phyloP scores from a whole-genome alignment of 495 filamentous ascomycete species.

The Neurospora cerealis region DNA sequence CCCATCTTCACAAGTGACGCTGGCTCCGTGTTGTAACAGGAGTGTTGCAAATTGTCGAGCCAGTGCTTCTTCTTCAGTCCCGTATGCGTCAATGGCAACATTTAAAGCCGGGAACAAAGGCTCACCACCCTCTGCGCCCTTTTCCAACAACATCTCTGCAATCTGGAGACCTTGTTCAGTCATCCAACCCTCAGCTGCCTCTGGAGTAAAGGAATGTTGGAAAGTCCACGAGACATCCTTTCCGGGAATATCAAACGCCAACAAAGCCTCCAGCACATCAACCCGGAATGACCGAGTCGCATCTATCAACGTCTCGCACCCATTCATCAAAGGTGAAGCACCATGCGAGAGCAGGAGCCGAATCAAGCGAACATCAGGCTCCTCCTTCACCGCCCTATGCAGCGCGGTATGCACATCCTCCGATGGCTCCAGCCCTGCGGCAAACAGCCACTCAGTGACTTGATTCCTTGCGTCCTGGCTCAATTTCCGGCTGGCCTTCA shows the following conservation, averaged over 20 bases:
- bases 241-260: conserved; percentile 22
- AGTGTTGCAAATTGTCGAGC: conserved; percentile 26
- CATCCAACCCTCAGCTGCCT: conserved; percentile 25
- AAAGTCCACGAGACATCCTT: conserved; percentile 32
- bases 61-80: conserved; percentile 19
- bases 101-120: conserved; percentile 28
- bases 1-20: conserved; percentile 32
- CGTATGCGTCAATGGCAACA: conserved; percentile 22
- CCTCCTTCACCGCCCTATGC: conserved; percentile 33
- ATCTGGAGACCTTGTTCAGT: conserved; percentile 27
- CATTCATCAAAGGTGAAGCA: conserved; percentile 31
- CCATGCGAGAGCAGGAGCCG: conserved; percentile 28
- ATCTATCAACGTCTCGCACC: conserved; percentile 36
- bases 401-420: conserved; percentile 31
- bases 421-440: conserved; percentile 29
- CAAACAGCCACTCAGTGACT: conserved; percentile 34
- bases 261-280: conserved; percentile 25
- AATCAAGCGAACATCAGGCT: conserved; percentile 32
- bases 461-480: conserved; percentile 30
- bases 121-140: conserved; percentile 23
- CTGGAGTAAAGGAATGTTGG: conserved; percentile 24
- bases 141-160: conserved; percentile 28
- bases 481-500: conserved; percentile 36
- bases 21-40: conserved; percentile 25
- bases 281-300: conserved; percentile 22